phyloP scores from a whole-genome alignment of 306 rosid genomes.

The Lithocarpus polystachyus region DNA sequence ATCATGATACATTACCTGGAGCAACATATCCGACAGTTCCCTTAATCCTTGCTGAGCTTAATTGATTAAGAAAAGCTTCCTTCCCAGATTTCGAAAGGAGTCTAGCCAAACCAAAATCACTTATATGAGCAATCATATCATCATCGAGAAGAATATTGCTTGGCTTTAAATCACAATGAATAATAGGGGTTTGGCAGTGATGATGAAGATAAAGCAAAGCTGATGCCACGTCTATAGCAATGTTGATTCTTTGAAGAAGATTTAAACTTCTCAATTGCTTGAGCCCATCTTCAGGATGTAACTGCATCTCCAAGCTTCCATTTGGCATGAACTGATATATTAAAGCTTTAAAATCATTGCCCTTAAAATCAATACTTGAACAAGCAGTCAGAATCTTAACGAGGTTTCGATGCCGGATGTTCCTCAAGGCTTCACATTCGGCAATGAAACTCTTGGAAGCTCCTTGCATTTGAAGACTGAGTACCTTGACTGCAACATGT shows the following conservation, averaged over 20 bases:
- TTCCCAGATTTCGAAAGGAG: background rate
- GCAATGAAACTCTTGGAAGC: slow-evolving; percentile 23
- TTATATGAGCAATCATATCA: slow-evolving; percentile 7
- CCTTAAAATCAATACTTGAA: slow-evolving; percentile 5
- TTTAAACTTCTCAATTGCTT: background rate
- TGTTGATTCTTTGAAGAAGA: background rate
- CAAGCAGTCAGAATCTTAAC: slow-evolving; percentile 23
- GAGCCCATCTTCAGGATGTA: background rate
- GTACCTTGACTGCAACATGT: slow-evolving; percentile 24
- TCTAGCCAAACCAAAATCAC: slow-evolving; percentile 19
- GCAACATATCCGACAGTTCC: slow-evolving; percentile 17
- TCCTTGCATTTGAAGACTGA: slow-evolving; percentile 14
- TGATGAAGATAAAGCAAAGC: slow-evolving; percentile 26
- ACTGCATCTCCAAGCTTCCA: slow-evolving; percentile 16
- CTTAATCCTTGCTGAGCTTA: background rate
- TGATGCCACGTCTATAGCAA: slow-evolving; percentile 14
- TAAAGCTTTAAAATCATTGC: slow-evolving; percentile 9
- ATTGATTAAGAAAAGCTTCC: background rate
- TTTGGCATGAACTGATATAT: slow-evolving; percentile 17
- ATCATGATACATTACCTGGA: background rate
- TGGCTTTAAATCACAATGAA: slow-evolving; percentile 25
- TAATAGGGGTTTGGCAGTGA: slow-evolving; percentile 4
- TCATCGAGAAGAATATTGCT: slow-evolving; percentile 17
- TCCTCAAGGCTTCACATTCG: slow-evolving; percentile 28
- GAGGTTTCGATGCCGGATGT: slow-evolving; percentile 22